Conservation (phyloP, 305 asterid species). For the Withania somnifera region DNA sequence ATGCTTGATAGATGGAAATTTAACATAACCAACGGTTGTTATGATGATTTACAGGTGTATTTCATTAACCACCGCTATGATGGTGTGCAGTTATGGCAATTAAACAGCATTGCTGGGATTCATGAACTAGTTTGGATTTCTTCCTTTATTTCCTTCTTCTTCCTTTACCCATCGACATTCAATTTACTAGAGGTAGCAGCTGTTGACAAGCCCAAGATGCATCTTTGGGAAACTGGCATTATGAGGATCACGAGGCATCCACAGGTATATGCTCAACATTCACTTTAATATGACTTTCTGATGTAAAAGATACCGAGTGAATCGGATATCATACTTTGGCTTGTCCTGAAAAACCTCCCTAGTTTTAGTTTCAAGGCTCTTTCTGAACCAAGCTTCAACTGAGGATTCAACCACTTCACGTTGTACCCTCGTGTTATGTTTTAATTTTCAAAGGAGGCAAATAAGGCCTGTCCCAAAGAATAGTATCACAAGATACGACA, state of each 20-base stretch:
- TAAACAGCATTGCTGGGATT: constrained; percentile 62
- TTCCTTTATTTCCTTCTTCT: constrained; percentile 66
- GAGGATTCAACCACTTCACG: not conserved
- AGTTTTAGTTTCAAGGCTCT: not conserved
- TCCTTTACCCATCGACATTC: constrained; percentile 94
- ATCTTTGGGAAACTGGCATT: constrained; percentile 98
- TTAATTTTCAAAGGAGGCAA: not conserved
- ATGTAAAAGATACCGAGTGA: not conserved
- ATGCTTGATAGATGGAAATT: not conserved
- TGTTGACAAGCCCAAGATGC: constrained; percentile 95
- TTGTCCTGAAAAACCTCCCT: not conserved
- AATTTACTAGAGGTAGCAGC: constrained; percentile 94
- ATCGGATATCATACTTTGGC: not conserved
- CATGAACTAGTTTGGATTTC: constrained; percentile 67
- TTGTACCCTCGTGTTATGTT: not conserved
- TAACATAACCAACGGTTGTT: not conserved
- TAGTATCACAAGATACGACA: not conserved
- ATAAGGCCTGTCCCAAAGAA: not conserved
- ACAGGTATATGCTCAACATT: constrained; percentile 40
- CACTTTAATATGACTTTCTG: not conserved
- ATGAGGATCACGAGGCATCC: constrained; percentile 98
- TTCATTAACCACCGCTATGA: constrained; percentile 95
- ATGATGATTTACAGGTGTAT: constrained; percentile 49
- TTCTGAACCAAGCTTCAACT: not conserved
- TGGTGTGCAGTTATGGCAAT: constrained; percentile 93